Evolutionary conservation across 345 rosid genomes (phyloP).

Genomic region (Geranium brycei): DNA sequence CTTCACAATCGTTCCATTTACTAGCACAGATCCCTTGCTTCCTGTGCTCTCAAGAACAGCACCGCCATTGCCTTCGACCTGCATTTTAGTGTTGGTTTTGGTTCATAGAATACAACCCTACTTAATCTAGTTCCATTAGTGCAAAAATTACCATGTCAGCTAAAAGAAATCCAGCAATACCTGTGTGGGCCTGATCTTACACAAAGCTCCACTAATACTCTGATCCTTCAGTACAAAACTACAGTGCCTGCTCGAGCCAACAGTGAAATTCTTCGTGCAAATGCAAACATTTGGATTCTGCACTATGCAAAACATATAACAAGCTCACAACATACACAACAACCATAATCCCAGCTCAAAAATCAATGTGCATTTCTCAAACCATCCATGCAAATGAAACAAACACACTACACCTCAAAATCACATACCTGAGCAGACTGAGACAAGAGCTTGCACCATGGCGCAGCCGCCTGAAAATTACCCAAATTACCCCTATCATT

Average conservation of each 20-base stretch:
- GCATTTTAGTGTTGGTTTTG: constrained; percentile 12
- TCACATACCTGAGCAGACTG: constrained; percentile 55
- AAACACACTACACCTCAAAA: background rate
- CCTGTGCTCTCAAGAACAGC: constrained; percentile 65
- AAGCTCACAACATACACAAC: background rate
- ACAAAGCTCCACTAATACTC: constrained; percentile 26
- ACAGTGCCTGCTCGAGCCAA: constrained; percentile 55
- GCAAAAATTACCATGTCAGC: background rate
- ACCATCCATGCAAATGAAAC: no score
- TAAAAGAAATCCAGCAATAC: constrained; percentile 17
- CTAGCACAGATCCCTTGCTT: constrained; percentile 54
- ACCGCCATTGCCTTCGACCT: constrained; percentile 46
- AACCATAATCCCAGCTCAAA: background rate
- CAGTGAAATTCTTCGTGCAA: constrained; percentile 22
- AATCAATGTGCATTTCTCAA: no score
- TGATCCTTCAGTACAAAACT: constrained; percentile 39
- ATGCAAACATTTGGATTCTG: constrained; percentile 54
- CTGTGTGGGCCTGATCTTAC: constrained; percentile 59
- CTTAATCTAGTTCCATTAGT: background rate
- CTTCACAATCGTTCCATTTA: constrained; percentile 45
- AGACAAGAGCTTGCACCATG: constrained; percentile 72
- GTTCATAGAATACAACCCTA: background rate
- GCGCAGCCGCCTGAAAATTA: constrained; percentile 24
- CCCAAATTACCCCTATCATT: constrained; percentile 21
- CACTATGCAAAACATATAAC: constrained; percentile 3